A percentile compares a stretch with the other conserved stretches of the same genome.
phyloP scores from a whole-genome alignment of 140 eudicot genomes.

The Oenanthe javanica region DNA sequence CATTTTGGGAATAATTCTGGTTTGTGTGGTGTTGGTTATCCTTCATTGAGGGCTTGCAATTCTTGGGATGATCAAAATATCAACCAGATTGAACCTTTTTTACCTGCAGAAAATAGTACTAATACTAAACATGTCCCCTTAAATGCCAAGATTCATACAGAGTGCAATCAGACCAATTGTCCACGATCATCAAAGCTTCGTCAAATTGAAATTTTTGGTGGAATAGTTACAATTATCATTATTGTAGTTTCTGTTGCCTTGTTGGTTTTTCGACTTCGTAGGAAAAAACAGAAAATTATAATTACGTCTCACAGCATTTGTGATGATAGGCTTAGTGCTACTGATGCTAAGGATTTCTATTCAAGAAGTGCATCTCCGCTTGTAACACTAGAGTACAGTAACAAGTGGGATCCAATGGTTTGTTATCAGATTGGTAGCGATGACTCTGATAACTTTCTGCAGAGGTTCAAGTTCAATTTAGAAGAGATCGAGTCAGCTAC shows the following conservation, averaged over 20 bases:
- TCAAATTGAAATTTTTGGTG: conserved; percentile 40
- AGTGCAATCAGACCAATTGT: conserved; percentile 45
- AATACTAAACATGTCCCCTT: conserved; percentile 31
- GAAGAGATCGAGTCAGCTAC: conserved; percentile 88
- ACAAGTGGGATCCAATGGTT: conserved; percentile 59
- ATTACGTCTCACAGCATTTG: conserved; percentile 47
- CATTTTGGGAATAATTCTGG: conserved; percentile 45
- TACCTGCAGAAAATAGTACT: conserved; percentile 20
- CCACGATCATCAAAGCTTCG: conserved; percentile 38
- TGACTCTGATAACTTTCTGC: conserved; percentile 18
- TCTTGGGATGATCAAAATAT: conserved; percentile 38
- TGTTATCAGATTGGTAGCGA: conserved; percentile 22
- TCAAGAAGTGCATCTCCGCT: conserved; percentile 57
- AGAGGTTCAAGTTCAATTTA: conserved; percentile 52
- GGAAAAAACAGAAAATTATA: conserved; percentile 64
- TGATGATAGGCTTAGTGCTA: conserved; percentile 53
- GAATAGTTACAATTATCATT: conserved; percentile 34
- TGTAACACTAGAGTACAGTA: conserved; percentile 38
- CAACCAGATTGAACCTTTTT: conserved; percentile 40
- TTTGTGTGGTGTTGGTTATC: conserved; percentile 56
- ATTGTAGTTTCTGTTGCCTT: conserved; percentile 29
- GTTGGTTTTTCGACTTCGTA: conserved; percentile 31
- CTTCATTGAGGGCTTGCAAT: conserved; percentile 57
- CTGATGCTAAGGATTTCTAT: conserved; percentile 25
- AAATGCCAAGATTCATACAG: conserved; percentile 34